Base-by-base conservation (phyloP, 1,284 basidiomycete species). In the Cerrena zonata region DNA sequence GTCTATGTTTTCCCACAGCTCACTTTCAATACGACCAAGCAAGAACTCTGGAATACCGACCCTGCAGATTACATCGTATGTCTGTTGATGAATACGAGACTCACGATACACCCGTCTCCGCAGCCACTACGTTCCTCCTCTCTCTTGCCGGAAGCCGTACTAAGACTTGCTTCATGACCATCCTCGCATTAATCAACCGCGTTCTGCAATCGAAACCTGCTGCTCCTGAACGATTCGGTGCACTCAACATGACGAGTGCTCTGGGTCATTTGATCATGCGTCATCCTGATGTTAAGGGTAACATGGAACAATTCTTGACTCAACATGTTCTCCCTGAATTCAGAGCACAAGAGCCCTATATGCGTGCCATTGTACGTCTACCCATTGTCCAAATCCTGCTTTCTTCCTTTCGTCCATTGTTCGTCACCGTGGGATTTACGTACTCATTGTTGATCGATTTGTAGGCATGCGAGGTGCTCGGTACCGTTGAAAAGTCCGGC, bases 1-100 rank as follows among this genome's bases (percentile, higher is more conserved):
- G 12, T 77, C 36, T 91, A 91, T 59, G 81, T 89, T 5, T 93
- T 91, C 73, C 89, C 91, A n/a, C 85, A 89, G 59, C 75, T 93
- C 19, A 86, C 82, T 30, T 91, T 92, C 70, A 87, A 80, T 19
- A 69, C 80, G 10, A 68, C 75, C 0, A 83, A 83, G 61, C 74
- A 82, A 58, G 75, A 81, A 45, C 71, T 85, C 13, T 94, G 90
- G 86, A 77, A 84, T 53, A 70, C 70, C 15, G 91, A 94, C 62
- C 87, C 89, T 2, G 73, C 88, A 26, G 90, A 93, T 53, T 93
- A 89, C 60, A 71, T 90, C 80, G 88, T 15, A 73, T 77, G 49
- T 78, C 79, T 48, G 78, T 85, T 39, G 90, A 92, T 58, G 89
- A 91, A 67, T 87, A 86, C 61, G 88, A 91, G 63, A 82, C 78